Base-by-base conservation (phyloP, 2,329 filamentous ascomycete genomes). In the Sporothrix dimorphospora region DNA sequence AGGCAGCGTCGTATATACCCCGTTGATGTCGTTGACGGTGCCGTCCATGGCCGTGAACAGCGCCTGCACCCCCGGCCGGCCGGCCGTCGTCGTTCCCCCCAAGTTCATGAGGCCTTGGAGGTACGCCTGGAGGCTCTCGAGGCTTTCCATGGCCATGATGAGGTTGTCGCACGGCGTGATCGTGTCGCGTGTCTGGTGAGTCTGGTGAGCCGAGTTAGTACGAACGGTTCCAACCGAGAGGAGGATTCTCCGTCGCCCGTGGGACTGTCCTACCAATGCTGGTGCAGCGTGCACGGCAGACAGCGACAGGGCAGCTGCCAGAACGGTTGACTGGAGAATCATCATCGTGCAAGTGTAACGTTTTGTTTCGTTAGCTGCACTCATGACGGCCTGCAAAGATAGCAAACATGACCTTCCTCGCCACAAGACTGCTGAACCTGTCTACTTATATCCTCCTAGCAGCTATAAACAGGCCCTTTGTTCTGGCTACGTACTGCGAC, bases 131-230 rank as follows among this genome's bases (percentile, higher is more conserved):
- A n/a, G 30, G 16, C 14, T 59, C 30, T 59, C 30, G 55, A 59
- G 55, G 55, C 19, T n/a, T 8, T 59, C 55, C 30, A 38, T 21
- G 57, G 57, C 30, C 55, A 59, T 59, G 19, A 59, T 59, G 55
- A 59, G 55, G 55, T n/a, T 38, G 55, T 59, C 55, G 27, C 55
- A 59, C 2, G 55, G 30, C 8, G 19, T 59, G 8, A 59, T 38
- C 2, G 30, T 40, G 30, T 38, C 5, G 51, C n/a, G 19, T 30
- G 7, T n/a, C n/a, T n/a, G n/a, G n/a, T n/a, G n/a, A n/a, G n/a
- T n/a, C n/a, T n/a, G n/a, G n/a, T n/a, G n/a, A n/a, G n/a, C n/a
- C n/a, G n/a, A n/a, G n/a, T n/a, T n/a, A n/a, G n/a, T n/a, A n/a
- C n/a, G n/a, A n/a, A n/a, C n/a, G n/a, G n/a, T n/a, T n/a, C n/a